Evolutionary conservation across 805 yeast genomes (phyloP), one percentile per base, ranked within the genome.

Genomic region (Jamesozyma piceae): DNA sequence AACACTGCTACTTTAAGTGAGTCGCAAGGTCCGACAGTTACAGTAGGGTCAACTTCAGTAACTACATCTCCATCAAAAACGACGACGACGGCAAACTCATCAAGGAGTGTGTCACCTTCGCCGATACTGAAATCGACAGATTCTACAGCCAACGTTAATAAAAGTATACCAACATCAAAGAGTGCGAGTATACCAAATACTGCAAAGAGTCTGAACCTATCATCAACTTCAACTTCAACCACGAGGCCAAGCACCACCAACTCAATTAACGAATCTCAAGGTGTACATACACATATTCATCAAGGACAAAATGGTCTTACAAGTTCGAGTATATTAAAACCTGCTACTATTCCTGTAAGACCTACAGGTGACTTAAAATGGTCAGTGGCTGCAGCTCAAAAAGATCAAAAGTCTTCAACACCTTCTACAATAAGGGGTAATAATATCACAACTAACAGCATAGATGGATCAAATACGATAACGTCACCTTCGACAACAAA

Each of bases 351-450:
- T 2, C 79, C 80, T 1, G 58, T 69, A 2, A 73, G 71, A 50
- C 78, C 78, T 1, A 71, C 68, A 4, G 76, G 77, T 13, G 75
- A 72, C 36, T 55, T 72, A 43, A 74, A 73, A 52, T 74, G 79
- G 79, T 68, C 80, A 1, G 68, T 71, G 2, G 78, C 78, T 4
- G 79, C 77, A 4, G 73, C 74, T 5, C 58, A 58, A 34, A 56
- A 49, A 35, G 57, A 54, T 17, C 52, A 52, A 35, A 53, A 54
- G 19, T 35, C 34, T 4, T 19, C 39, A 1, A 20, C 40, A 17
- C 17, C 45, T 18, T 14, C 42, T 13, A 45, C 44, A 4, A 26
- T 38, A 17, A 38, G 38, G 18, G 38, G 30, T 13, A 32, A 35
- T 32, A 48, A 24, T 18, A 33, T 3, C 18, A 15, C 36, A 19